Evolutionary conservation across 805 yeast genomes (phyloP).

Genomic region (Candida glaebosa): DNA sequence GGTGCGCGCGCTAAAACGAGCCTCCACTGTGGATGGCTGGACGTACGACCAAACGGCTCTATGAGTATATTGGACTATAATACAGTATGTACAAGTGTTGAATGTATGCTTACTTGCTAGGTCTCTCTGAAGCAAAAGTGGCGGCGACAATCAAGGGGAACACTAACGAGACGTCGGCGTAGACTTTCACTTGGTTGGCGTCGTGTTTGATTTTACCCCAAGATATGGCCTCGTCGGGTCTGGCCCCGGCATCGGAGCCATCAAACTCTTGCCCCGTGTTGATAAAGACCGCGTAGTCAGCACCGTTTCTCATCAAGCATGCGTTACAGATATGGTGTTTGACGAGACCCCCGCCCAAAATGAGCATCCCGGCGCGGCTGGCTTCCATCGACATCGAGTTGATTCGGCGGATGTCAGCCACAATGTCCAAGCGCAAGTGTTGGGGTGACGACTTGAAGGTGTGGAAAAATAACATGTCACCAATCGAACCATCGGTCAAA

Average conservation of each 20-base stretch:
- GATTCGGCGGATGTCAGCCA: conserved; percentile 86
- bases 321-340: conserved; percentile 98
- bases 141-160: conserved; percentile 98
- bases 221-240: conserved; percentile 97
- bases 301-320: conserved; percentile 98
- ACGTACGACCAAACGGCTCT: neutral
- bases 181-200: conserved; percentile 87
- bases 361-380: conserved; percentile 88
- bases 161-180: conserved; percentile 91
- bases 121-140: conserved; percentile 69
- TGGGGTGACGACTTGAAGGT: conserved; percentile 92
- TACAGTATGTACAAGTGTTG: neutral
- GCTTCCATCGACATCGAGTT: conserved; percentile 96
- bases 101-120: no score
- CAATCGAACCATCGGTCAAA: conserved; percentile 95
- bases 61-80: neutral
- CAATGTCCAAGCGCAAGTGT: conserved; percentile 87
- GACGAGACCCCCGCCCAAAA: conserved; percentile 93
- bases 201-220: conserved; percentile 99
- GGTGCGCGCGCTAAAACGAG: neutral
- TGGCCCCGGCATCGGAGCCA: conserved; percentile 98
- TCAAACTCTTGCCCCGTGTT: conserved; percentile 99
- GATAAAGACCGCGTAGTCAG: conserved; percentile 94
- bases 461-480: conserved; percentile 98
- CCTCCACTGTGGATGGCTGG: neutral